Base-by-base conservation (phyloP, 805 yeast genomes). In the Monosporozyma yasuniensis region DNA sequence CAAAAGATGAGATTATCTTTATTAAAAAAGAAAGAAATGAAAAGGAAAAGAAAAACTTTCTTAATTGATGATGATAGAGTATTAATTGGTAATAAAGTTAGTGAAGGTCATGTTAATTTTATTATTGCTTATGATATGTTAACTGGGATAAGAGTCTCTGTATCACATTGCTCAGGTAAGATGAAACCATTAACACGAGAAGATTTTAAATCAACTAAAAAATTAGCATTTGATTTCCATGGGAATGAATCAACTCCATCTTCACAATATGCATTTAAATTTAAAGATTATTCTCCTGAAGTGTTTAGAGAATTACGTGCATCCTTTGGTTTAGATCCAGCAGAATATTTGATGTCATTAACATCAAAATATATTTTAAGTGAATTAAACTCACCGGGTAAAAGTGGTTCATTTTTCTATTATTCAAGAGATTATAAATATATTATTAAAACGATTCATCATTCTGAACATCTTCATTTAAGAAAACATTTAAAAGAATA, bases 101-200 rank as follows among this genome's bases (percentile, higher is more conserved):
- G 84, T 54, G 98, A 93, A 67, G 97, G 96, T 42, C 98, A 93
- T 63, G 88, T 81, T 47, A 93, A 90, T 65, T 93, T 84, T 60
- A 87, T 89, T 25, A 81, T 91, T 74, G 99, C 97, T 1, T 95
- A 93, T 67, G 89, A 91, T 66, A 91, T 93, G 97, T 76, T 95
- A 51, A 90, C 98, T 0, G 99, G 99, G 2, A 93, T 93, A 44
- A 76, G 99, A 50, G 95, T 89, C 8, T 90, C 97, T 0, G 98
- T 93, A 0, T 87, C 96, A 3, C 73, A 96, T 51, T 84, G 95
- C 59, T 87, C 96, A 0, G 95, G 95, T 35, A 75, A 84, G 10
- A 85, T 87, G 78, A 78, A 84, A 48, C 83, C 84, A 18, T 69
- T 93, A 41, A 76, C 75, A 1, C 83, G 55, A 9, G 75, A 71